Evolutionary conservation across 345 rosid genomes (phyloP).

Genomic region (Hibiscus syriacus): DNA sequence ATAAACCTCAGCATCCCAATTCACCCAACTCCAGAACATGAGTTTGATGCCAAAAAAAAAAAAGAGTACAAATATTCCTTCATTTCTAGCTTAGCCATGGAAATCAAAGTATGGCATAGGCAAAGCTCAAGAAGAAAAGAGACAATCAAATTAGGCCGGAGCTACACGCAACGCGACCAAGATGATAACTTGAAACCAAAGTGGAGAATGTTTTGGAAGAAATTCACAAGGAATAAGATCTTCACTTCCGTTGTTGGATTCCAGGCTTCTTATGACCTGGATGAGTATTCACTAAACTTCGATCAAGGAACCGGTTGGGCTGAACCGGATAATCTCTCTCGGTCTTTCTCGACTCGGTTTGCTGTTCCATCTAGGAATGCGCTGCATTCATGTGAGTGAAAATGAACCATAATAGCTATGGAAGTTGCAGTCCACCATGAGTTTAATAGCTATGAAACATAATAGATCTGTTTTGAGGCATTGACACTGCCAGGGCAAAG

Average conservation of each 20-base stretch:
- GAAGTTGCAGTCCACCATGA: neutral
- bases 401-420: neutral
- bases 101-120: conserved; percentile 11
- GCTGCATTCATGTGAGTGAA: neutral
- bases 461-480: neutral
- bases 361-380: conserved; percentile 22
- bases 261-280: conserved; percentile 15
- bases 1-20: conserved; percentile 1
- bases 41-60: too few species aligned
- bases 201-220: conserved; percentile 21
- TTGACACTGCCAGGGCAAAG: neutral
- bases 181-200: conserved; percentile 1
- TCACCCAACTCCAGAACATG: too few species aligned
- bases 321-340: conserved; percentile 20
- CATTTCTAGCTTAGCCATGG: conserved; percentile 5
- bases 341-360: conserved; percentile 24
- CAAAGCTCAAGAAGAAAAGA: conserved; percentile 1
- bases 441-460: neutral
- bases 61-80: too few species aligned
- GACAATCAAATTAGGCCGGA: conserved; percentile 15
- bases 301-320: conserved; percentile 21
- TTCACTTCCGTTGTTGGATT: neutral
- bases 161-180: neutral
- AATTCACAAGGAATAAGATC: conserved; percentile 14
- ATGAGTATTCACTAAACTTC: conserved; percentile 19